Conservation (phyloP, 345 rosid genomes). For the Salix exigua region DNA sequence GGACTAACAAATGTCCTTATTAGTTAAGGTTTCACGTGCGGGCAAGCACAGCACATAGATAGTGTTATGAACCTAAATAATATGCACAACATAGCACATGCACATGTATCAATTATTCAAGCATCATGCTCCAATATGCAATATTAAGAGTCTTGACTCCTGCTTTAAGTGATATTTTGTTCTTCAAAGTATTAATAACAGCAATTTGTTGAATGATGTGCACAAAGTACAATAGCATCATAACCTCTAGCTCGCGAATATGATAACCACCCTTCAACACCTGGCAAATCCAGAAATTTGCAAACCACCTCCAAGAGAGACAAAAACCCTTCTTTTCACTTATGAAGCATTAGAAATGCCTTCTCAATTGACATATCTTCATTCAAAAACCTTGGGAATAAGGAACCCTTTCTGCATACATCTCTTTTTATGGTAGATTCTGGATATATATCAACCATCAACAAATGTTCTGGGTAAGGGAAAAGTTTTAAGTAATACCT, state of each 20-base stretch:
- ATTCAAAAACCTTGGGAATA: background rate
- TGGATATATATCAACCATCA: background rate
- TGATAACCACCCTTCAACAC: background rate
- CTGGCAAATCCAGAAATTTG: background rate
- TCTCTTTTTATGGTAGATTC: background rate
- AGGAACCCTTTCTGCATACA: background rate
- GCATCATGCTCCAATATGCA: background rate
- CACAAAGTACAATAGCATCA: background rate
- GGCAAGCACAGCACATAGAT: background rate
- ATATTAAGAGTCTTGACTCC: background rate
- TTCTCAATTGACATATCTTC: background rate
- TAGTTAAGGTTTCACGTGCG: background rate
- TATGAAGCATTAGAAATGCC: background rate
- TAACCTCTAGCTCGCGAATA: background rate
- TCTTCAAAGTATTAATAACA: background rate
- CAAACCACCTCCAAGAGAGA: background rate
- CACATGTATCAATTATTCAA: background rate
- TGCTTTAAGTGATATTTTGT: background rate
- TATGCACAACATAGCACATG: background rate
- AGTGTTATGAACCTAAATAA: background rate
- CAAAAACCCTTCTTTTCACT: background rate
- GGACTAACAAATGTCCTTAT: background rate
- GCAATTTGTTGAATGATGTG: background rate
- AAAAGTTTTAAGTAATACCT: constrained; percentile 41
- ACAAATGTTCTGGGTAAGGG: background rate